Conservation (phyloP, 75 land plant genomes). For the Picea glauca region DNA sequence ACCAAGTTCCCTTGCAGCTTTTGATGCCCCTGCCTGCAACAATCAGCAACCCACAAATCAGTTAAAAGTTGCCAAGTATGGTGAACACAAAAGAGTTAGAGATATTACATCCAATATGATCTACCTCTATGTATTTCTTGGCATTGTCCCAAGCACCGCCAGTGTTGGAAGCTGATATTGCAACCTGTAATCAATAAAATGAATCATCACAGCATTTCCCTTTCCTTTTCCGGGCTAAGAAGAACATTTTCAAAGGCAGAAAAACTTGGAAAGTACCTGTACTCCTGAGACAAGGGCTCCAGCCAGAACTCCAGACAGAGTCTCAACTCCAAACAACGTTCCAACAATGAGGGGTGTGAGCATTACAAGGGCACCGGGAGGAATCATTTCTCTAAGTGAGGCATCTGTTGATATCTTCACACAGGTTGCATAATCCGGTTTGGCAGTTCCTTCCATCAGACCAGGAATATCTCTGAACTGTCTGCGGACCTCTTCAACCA, state of each 20-base stretch:
- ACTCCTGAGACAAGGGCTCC: slow-evolving; percentile 80
- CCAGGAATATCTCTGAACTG: slow-evolving; percentile 77
- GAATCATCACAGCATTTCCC: too few species aligned
- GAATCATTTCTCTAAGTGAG: slow-evolving; percentile 74
- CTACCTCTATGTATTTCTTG: slow-evolving; percentile 85
- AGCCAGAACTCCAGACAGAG: slow-evolving; percentile 66
- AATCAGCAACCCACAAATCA: not conserved
- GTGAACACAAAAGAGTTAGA: not conserved
- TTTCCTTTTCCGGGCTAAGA: too few species aligned
- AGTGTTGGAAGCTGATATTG: slow-evolving; percentile 83
- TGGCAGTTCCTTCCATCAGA: slow-evolving; percentile 69
- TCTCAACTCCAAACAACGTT: slow-evolving; percentile 62
- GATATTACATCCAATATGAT: not conserved
- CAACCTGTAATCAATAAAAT: slow-evolving; percentile 32
- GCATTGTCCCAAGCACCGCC: slow-evolving; percentile 94
- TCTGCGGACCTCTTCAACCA: slow-evolving; percentile 80
- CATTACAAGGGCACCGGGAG: slow-evolving; percentile 80
- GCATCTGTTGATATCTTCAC: slow-evolving; percentile 82
- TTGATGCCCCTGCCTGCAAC: slow-evolving; percentile 67
- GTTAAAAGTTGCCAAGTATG: not conserved
- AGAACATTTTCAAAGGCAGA: not conserved
- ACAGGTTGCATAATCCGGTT: slow-evolving; percentile 73
- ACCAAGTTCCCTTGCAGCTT: slow-evolving; percentile 72
- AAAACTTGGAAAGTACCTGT: slow-evolving; percentile 30
- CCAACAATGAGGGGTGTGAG: slow-evolving; percentile 79